Conservation (phyloP, 345 rosid genomes). For the Aethionema arabicum region DNA sequence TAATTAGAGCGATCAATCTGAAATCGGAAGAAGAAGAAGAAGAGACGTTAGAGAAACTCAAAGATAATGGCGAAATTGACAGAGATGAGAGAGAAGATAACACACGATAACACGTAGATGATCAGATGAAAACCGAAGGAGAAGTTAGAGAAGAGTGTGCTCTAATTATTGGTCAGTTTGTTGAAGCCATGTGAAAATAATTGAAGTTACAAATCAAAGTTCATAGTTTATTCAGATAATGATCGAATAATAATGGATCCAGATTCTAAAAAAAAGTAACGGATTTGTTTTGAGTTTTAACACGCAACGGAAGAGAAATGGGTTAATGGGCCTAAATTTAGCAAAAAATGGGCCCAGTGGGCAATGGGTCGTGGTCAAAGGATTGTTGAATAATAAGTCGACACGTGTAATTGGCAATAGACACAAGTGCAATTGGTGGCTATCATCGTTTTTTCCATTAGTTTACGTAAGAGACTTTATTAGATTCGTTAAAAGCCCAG, state of each 20-base stretch:
- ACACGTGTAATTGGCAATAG: slow-evolving; percentile 26
- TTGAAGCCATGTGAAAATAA: slow-evolving; percentile 32
- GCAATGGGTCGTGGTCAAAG: slow-evolving; percentile 21
- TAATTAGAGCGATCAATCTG: slow-evolving; percentile 32
- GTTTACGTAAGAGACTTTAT: not conserved
- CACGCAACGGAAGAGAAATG: slow-evolving; percentile 27
- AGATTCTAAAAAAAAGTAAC: not conserved
- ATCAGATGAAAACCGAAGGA: slow-evolving; percentile 9
- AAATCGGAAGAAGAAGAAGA: not conserved
- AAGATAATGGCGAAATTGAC: not conserved
- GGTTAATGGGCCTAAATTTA: not conserved
- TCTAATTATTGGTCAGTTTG: slow-evolving; percentile 28
- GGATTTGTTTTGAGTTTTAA: slow-evolving; percentile 2
- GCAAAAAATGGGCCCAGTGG: slow-evolving; percentile 15
- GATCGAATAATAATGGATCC: not conserved
- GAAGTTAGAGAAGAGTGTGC: slow-evolving; percentile 25
- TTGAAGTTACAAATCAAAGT: slow-evolving; percentile 5
- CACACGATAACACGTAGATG: slow-evolving; percentile 1
- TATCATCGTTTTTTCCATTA: not conserved
- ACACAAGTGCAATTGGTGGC: slow-evolving; percentile 29
- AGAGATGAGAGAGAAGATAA: slow-evolving; percentile 18
- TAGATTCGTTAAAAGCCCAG: not conserved
- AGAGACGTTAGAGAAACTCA: slow-evolving; percentile 27
- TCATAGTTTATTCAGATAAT: slow-evolving; percentile 14
- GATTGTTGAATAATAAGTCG: not conserved